Evolutionary conservation across 805 yeast genomes (phyloP).

Genomic region (Debaryomyces hansenii): DNA sequence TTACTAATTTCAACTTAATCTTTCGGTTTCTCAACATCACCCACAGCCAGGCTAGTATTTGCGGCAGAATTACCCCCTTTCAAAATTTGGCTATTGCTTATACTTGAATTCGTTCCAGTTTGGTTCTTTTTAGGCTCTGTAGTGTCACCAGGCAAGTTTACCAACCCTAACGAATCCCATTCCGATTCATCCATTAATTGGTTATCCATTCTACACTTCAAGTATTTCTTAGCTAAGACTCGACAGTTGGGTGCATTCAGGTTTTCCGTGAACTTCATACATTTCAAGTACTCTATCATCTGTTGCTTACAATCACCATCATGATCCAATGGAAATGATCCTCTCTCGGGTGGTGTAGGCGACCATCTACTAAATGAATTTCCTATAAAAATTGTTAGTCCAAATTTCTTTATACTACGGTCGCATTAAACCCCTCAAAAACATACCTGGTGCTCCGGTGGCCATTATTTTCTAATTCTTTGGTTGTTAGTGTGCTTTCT

Average conservation of each 20-base stretch:
- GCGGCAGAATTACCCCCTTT: too few species aligned
- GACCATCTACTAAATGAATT: conserved; percentile 43
- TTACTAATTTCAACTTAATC: too few species aligned
- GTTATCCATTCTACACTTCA: conserved; percentile 87
- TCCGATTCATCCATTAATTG: conserved; percentile 42
- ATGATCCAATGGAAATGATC: conserved; percentile 95
- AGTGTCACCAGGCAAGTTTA: conserved; percentile 33
- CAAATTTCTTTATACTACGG: not conserved
- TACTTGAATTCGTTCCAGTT: too few species aligned
- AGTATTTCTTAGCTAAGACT: conserved; percentile 73
- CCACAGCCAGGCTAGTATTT: too few species aligned
- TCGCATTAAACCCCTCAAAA: not conserved
- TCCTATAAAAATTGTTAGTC: conserved; percentile 14
- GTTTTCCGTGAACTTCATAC: conserved; percentile 75
- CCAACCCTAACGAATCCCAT: conserved; percentile 45
- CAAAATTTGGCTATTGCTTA: too few species aligned
- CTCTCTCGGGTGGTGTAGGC: conserved; percentile 95
- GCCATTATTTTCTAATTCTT: conserved; percentile 23
- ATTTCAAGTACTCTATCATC: conserved; percentile 74
- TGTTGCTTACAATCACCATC: conserved; percentile 73
- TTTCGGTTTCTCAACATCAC: too few species aligned
- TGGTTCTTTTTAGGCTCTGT: too few species aligned
- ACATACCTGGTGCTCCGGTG: conserved; percentile 39
- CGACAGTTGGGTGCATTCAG: conserved; percentile 92
- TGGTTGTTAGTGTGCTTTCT: not conserved